Evolutionary conservation across 2,329 filamentous ascomycete genomes (phyloP), one percentile per base, ranked within the genome.

Genomic region (Xylariales sp.): DNA sequence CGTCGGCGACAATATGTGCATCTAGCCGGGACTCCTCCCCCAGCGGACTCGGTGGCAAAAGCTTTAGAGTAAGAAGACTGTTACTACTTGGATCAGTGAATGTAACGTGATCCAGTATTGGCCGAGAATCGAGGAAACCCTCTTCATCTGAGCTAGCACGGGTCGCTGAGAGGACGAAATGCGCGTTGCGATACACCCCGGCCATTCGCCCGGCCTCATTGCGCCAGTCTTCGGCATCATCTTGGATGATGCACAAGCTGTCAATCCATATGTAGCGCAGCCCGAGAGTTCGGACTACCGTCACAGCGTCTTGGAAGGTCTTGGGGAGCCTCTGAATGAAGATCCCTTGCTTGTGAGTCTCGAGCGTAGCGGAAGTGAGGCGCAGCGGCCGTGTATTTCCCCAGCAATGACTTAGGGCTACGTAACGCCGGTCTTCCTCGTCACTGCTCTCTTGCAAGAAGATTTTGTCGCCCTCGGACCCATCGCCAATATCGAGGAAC

Each of bases 211-310:
- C 59, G 5, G 67, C 49, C 36, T 67, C 67, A 4, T 39, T 57
- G 5, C 41, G 54, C 67, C 59, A 69, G 32, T 69, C 67, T 52
- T 69, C 50, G 28, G 53, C 32, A 46, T 69, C 54, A 34, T 54
- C 48, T 46, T 59, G 54, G 16, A 58, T 12, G 9, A 64, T 64
- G 23, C 54, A 64, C 18, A 58, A 53, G 41, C 53, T 60, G 41
- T 67, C 67, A n/a, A 67, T 64, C 64, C 63, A 69, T 12, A 67
- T 8, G 32, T 64, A 67, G 49, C 59, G 63, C 16, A 66, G 34
- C 18, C 67, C 67, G 12, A 69, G 59, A 18, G 57, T 23, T 12
- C 41, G 66, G 7, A 46, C 34, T 9, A 65, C 36, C 1, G 32
- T 43, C 3, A 62, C 52, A 8, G 62, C 62, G 36, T 68, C 62